Evolutionary conservation across 768 basidiomycete genomes (phyloP).

Genomic region (Lactarius sp.): DNA sequence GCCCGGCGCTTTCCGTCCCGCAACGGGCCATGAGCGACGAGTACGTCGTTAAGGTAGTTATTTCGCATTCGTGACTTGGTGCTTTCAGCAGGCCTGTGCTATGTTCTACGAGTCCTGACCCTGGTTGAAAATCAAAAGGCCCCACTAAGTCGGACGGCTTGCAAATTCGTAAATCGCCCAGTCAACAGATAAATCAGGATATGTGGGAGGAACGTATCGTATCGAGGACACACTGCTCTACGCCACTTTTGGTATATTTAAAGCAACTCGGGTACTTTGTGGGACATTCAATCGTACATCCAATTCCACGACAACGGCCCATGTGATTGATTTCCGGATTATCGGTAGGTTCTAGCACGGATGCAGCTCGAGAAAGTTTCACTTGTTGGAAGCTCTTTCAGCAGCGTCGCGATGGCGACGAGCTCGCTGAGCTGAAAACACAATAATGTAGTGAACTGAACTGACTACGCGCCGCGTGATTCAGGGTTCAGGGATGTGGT

Average conservation of each 20-base stretch:
- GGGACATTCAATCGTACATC: neutral
- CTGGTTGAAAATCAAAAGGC: no score
- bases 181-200: no score
- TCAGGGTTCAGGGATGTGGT: neutral
- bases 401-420: conserved; percentile 10
- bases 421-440: neutral
- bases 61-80: no score
- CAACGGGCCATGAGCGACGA: no score
- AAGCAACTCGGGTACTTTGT: no score
- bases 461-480: neutral
- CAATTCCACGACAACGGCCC: no score
- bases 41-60: no score
- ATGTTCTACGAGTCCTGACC: no score
- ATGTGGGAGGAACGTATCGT: neutral
- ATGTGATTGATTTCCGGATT: neutral
- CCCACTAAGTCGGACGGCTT: no score
- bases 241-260: neutral
- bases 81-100: no score
- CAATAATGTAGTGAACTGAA: neutral
- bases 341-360: neutral
- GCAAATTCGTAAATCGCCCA: no score
- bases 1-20: no score
- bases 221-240: neutral
- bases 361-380: neutral
- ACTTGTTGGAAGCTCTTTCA: neutral